Evolutionary conservation across 805 yeast genomes (phyloP).

Genomic region (Candida takata): DNA sequence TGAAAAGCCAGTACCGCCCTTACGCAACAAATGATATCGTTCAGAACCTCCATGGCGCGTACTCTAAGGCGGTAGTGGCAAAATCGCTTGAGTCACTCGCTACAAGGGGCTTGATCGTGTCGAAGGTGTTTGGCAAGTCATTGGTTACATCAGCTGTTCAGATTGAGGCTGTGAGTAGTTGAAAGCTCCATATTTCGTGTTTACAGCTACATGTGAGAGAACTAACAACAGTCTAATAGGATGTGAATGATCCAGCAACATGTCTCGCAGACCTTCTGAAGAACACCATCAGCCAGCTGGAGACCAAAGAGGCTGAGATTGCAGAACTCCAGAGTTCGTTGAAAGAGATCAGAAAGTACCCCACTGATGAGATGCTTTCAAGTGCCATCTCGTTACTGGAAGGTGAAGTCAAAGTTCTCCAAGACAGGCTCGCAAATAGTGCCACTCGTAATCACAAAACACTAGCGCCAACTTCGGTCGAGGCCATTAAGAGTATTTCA

Average conservation of each 20-base stretch:
- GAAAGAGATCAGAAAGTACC: conserved; percentile 8
- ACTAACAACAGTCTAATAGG: too few species aligned
- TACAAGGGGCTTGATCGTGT: conserved; percentile 26
- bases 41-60: conserved; percentile 36
- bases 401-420: conserved; percentile 3
- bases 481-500: conserved; percentile 2
- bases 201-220: too few species aligned
- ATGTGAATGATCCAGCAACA: too few species aligned
- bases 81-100: conserved; percentile 33
- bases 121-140: conserved; percentile 39
- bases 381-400: conserved; percentile 1
- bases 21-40: conserved; percentile 40
- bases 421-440: conserved; percentile 2
- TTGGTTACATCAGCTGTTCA: conserved; percentile 37
- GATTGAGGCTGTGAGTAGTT: conserved; percentile 15
- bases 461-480: conserved; percentile 7
- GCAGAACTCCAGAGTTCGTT: conserved; percentile 2
- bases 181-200: too few species aligned
- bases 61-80: conserved; percentile 28
- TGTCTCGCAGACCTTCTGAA: conserved; percentile 1
- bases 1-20: conserved; percentile 40
- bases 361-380: conserved; percentile 11
- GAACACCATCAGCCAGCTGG: conserved; percentile 2
- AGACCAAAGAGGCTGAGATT: conserved; percentile 2
- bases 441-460: conserved; percentile 2